These are phyloP conservation scores for Melastoma malabathricum DNA, from an alignment of 345 rosid species.

Conservation along the genomic window DNA sequence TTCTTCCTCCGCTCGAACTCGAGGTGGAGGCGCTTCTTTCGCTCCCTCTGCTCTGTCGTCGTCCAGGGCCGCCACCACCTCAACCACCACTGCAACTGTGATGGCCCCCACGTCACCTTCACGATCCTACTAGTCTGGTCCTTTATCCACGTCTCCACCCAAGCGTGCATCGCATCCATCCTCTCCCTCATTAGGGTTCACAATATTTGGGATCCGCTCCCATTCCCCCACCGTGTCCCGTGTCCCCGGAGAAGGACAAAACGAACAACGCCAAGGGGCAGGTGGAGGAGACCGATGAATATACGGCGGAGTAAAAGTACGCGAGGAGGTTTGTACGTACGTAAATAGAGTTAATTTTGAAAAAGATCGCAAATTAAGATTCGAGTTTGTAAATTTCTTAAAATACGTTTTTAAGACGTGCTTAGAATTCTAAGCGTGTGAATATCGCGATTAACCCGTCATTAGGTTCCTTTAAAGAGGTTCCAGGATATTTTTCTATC, in stretches of 20 bases:
- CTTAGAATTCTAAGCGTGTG: too few species aligned
- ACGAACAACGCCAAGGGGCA: background rate
- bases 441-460: too few species aligned
- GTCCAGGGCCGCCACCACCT: slow-evolving; percentile 74
- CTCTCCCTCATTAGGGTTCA: background rate
- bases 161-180: slow-evolving; percentile 56
- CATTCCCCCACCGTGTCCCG: too few species aligned
- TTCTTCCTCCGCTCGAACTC: slow-evolving; percentile 63
- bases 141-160: slow-evolving; percentile 84
- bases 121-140: slow-evolving; percentile 65
- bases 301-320: slow-evolving; percentile 5
- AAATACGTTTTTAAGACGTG: too few species aligned
- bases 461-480: too few species aligned
- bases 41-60: slow-evolving; percentile 25
- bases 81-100: slow-evolving; percentile 66
- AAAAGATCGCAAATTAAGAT: too few species aligned
- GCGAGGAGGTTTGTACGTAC: background rate
- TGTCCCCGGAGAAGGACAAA: background rate
- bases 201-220: too few species aligned
- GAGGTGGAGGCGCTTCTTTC: slow-evolving; percentile 47
- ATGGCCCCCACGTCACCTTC: slow-evolving; percentile 68
- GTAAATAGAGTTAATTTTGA: too few species aligned
- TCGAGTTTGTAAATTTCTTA: too few species aligned
- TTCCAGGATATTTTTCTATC: too few species aligned
- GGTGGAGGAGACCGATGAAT: background rate